phyloP scores from a whole-genome alignment of 768 basidiomycete genomes.

The Mycena filopes region DNA sequence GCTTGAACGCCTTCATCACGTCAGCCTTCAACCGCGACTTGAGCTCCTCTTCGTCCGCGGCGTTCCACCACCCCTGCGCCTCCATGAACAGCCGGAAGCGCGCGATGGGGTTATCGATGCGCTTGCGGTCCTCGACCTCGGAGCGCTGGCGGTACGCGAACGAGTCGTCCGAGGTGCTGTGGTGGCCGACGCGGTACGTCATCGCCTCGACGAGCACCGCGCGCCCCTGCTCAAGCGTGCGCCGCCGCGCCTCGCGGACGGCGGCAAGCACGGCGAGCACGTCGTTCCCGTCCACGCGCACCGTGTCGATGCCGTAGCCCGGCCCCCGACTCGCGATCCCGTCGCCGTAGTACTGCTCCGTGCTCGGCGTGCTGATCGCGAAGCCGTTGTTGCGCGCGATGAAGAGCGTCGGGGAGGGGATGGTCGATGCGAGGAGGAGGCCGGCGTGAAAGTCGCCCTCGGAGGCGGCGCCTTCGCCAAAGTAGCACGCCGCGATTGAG shows the following conservation, averaged over 20 bases:
- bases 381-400: constrained; percentile 90
- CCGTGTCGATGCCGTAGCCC: constrained; percentile 90
- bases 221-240: constrained; percentile 81
- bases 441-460: constrained; percentile 98
- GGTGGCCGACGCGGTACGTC: constrained; percentile 95
- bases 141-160: constrained; percentile 91
- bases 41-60: constrained; percentile 75
- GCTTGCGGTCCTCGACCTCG: constrained; percentile 92
- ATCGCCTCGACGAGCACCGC: constrained; percentile 91
- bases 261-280: constrained; percentile 83
- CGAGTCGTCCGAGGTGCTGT: constrained; percentile 95
- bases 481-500: constrained; percentile 88
- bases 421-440: constrained; percentile 79
- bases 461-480: constrained; percentile 94
- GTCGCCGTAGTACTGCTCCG: constrained; percentile 92
- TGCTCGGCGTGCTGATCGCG: constrained; percentile 92
- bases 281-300: constrained; percentile 96
- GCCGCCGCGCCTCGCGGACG: constrained; percentile 74
- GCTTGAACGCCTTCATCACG: constrained; percentile 82
- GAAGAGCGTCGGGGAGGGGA: constrained; percentile 79
- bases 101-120: constrained; percentile 88
- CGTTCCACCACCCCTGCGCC: constrained; percentile 86
- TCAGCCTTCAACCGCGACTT: constrained; percentile 75
- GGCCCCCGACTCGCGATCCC: constrained; percentile 93
- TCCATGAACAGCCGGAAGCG: constrained; percentile 91